phyloP scores from a whole-genome alignment of 73 alveolate species.

The Effrenium voratum region DNA sequence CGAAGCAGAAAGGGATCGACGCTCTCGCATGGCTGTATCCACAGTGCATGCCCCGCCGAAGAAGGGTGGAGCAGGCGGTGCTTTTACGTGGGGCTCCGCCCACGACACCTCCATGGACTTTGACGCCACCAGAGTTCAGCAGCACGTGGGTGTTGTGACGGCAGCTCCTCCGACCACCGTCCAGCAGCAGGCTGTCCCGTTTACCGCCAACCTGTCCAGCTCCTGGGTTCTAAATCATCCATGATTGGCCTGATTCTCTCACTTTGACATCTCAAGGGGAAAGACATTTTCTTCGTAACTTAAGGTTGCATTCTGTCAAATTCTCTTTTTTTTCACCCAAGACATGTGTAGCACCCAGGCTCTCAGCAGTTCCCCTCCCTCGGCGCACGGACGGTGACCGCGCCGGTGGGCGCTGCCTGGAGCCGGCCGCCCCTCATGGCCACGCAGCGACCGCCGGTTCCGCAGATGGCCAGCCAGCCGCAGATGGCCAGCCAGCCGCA shows the following conservation, averaged over 20 bases:
- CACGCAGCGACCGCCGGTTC: no score
- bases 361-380: constrained; percentile 78
- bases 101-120: constrained; percentile 72
- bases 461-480: no score
- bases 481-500: no score
- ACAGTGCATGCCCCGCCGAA: constrained; percentile 91
- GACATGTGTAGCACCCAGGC: no score
- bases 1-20: constrained; percentile 81
- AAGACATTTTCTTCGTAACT: no score
- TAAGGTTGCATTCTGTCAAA: no score
- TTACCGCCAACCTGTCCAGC: constrained; percentile 77
- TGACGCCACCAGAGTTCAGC: constrained; percentile 66
- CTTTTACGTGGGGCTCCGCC: constrained; percentile 81
- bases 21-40: constrained; percentile 89
- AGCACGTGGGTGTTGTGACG: constrained; percentile 68
- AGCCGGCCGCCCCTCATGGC: no score
- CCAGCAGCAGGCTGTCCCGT: constrained; percentile 11
- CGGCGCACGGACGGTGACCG: constrained; percentile 34
- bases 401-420: no score
- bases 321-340: no score
- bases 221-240: no score
- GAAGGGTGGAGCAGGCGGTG: constrained; percentile 92
- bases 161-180: constrained; percentile 39
- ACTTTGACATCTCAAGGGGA: no score
- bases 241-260: no score